Conservation (phyloP, 495 filamentous ascomycete genomes). For the Penicillium mononematosum region DNA sequence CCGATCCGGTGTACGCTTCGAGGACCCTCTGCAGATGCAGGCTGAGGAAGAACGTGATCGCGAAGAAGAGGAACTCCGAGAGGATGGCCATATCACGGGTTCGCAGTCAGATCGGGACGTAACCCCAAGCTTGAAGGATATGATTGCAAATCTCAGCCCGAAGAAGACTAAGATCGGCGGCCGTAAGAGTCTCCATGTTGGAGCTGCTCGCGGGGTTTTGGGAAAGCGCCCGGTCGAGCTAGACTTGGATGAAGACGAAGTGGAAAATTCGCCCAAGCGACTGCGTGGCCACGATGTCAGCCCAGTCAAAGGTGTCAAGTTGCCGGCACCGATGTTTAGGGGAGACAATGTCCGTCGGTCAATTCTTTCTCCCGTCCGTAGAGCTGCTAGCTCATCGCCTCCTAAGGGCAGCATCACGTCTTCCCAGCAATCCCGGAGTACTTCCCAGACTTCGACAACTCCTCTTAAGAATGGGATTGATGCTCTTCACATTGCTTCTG, state of each 20-base stretch:
- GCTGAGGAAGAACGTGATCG: conserved; percentile 67
- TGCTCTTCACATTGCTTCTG: conserved; percentile 26
- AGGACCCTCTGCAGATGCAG: conserved; percentile 65
- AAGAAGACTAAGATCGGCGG: conserved; percentile 67
- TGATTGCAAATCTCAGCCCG: conserved; percentile 74
- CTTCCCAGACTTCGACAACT: conserved; percentile 22
- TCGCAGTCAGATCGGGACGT: conserved; percentile 57
- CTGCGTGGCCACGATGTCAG: conserved; percentile 70
- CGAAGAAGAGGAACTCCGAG: conserved; percentile 60
- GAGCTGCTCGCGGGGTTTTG: conserved; percentile 69
- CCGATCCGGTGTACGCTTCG: conserved; percentile 58
- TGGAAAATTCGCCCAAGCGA: conserved; percentile 63
- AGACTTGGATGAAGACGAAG: conserved; percentile 64
- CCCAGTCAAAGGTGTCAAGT: conserved; percentile 71
- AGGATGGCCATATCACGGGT: conserved; percentile 54
- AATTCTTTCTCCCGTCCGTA: conserved; percentile 49
- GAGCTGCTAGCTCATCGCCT: conserved; percentile 32
- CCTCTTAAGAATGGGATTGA: conserved; percentile 29
- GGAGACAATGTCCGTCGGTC: conserved; percentile 60
- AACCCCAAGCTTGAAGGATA: conserved; percentile 65
- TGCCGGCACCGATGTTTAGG: conserved; percentile 65
- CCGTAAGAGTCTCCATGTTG: conserved; percentile 75
- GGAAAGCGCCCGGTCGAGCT: conserved; percentile 74
- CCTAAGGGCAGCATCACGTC: conserved; percentile 38
- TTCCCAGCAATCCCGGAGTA: conserved; percentile 24